Evolutionary conservation across 495 filamentous ascomycete genomes (phyloP).

Genomic region (Neurospora sp.): DNA sequence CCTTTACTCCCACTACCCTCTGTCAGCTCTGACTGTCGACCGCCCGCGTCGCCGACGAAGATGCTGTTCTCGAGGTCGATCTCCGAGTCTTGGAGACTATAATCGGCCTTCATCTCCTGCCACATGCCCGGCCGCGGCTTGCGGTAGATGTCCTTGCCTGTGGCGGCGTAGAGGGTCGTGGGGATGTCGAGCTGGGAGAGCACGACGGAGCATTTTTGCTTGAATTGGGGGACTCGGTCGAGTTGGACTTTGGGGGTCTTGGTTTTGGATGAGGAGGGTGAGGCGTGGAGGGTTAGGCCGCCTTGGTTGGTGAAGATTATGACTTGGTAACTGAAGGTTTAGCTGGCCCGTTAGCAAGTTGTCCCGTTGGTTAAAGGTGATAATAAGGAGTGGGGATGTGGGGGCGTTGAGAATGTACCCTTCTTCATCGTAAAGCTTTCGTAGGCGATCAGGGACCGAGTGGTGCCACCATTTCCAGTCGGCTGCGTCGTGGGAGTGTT

Average conservation of each 20-base stretch:
- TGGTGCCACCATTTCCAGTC: constrained; percentile 97
- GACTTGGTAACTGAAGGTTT: too few species aligned
- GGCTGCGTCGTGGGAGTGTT: constrained; percentile 52
- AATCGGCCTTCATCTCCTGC: constrained; percentile 67
- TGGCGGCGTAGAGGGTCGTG: constrained; percentile 74
- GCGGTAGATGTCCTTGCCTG: constrained; percentile 64
- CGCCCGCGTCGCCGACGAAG: constrained; percentile 85
- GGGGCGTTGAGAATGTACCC: constrained; percentile 55
- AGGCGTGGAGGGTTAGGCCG: constrained; percentile 62
- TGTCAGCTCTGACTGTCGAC: constrained; percentile 26
- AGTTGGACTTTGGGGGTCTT: constrained; percentile 56
- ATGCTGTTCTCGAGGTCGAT: constrained; percentile 60
- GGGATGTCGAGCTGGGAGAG: constrained; percentile 67
- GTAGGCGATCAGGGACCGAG: constrained; percentile 54
- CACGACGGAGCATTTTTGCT: constrained; percentile 60
- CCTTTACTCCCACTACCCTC: constrained; percentile 6
- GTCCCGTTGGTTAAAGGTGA: too few species aligned
- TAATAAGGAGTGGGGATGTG: too few species aligned
- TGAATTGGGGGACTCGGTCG: constrained; percentile 63
- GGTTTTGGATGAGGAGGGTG: constrained; percentile 44
- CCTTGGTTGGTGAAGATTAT: constrained; percentile 84
- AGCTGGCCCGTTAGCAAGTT: too few species aligned
- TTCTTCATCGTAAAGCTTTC: constrained; percentile 51
- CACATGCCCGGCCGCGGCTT: constrained; percentile 91
- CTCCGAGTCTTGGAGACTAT: constrained; percentile 45